Evolutionary conservation across 495 filamentous ascomycete genomes (phyloP).

Genomic region (Oleoguttula mirabilis): DNA sequence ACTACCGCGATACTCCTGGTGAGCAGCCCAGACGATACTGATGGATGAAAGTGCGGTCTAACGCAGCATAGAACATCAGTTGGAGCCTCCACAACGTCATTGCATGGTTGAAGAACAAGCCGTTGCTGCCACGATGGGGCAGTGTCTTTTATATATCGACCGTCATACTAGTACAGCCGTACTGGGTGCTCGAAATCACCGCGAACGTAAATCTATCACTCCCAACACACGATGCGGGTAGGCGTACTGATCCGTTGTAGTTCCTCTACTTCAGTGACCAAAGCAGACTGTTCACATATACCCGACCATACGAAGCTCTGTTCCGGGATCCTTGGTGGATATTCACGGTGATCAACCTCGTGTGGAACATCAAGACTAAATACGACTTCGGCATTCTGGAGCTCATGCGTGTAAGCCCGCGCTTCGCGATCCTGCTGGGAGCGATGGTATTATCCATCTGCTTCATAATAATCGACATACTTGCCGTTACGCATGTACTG

Average conservation of each 20-base stretch:
- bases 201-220: too few species aligned
- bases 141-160: slow-evolving; percentile 28
- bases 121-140: slow-evolving; percentile 22
- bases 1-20: slow-evolving; percentile 26
- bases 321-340: slow-evolving; percentile 52
- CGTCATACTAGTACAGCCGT: slow-evolving; percentile 27
- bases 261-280: slow-evolving; percentile 29
- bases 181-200: slow-evolving; percentile 32
- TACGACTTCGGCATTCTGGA: slow-evolving; percentile 41
- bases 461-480: slow-evolving; percentile 44
- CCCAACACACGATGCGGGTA: too few species aligned
- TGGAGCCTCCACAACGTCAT: slow-evolving; percentile 33
- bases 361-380: slow-evolving; percentile 42
- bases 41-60: too few species aligned
- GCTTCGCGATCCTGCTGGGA: slow-evolving; percentile 44
- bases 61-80: slow-evolving; percentile 18
- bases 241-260: too few species aligned
- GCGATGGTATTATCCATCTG: slow-evolving; percentile 43
- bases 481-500: slow-evolving; percentile 26
- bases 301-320: slow-evolving; percentile 41
- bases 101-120: slow-evolving; percentile 33
- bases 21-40: too few species aligned
- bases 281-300: slow-evolving; percentile 35
- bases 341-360: slow-evolving; percentile 38
- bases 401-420: slow-evolving; percentile 39